These are phyloP conservation scores for Aspergillus sclerotioniger DNA, from an alignment of 495 filamentous ascomycete species.

Conservation along the genomic window DNA sequence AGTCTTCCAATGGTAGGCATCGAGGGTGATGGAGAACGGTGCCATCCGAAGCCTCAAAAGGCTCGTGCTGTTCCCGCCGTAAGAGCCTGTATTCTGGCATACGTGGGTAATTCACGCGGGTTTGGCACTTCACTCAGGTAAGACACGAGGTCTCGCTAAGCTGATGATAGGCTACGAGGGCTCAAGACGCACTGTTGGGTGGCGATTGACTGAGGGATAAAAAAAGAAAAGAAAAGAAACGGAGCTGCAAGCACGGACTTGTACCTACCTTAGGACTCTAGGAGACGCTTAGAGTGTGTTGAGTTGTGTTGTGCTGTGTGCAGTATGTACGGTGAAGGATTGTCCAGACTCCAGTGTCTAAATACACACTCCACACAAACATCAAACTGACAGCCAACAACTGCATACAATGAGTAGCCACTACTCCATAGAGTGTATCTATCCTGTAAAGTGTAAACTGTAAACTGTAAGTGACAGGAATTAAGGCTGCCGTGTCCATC, in stretches of 20 bases:
- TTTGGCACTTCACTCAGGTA: background rate
- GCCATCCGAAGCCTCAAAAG: background rate
- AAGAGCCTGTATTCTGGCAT: background rate
- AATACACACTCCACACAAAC: too few species aligned
- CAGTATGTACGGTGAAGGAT: too few species aligned
- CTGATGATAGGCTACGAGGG: background rate
- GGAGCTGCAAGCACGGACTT: background rate
- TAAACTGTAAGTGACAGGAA: background rate
- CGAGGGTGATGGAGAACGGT: background rate
- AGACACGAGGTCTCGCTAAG: background rate
- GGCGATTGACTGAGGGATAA: background rate
- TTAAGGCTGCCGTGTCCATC: background rate
- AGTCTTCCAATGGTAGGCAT: slow-evolving; percentile 1
- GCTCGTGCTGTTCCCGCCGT: background rate
- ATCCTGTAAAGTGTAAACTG: background rate
- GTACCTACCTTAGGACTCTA: background rate
- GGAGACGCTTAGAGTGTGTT: too few species aligned
- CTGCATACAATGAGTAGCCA: background rate
- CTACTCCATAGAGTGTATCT: background rate
- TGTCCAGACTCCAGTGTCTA: too few species aligned
- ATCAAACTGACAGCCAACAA: too few species aligned
- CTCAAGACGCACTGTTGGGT: background rate
- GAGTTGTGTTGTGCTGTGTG: too few species aligned
- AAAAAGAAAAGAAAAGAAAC: background rate
- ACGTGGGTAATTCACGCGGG: background rate